Evolutionary conservation across 2,329 filamentous ascomycete species (phyloP).

Genomic region (Phialocephala sp.): DNA sequence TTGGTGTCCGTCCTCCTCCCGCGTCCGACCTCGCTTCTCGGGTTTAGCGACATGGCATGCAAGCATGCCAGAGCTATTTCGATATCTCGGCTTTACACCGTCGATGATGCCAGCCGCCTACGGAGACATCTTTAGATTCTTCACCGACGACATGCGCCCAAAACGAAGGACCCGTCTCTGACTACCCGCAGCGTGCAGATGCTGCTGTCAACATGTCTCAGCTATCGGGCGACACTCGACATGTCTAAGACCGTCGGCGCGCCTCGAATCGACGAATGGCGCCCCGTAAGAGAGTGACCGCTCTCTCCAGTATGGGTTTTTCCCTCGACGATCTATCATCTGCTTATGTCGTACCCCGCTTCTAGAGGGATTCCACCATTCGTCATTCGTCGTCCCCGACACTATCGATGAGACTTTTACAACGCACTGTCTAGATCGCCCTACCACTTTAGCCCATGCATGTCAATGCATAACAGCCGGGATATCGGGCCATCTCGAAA

Average conservation of each 20-base stretch:
- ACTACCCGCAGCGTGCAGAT: background rate
- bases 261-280: background rate
- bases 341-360: conserved; percentile 2
- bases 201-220: background rate
- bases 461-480: background rate
- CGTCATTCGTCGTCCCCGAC: background rate
- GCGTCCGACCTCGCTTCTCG: background rate
- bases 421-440: background rate
- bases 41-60: background rate
- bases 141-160: background rate
- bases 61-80: background rate
- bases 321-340: too few relatives aligned
- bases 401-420: conserved; percentile 4
- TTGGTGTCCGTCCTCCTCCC: too few relatives aligned
- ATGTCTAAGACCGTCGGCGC: background rate
- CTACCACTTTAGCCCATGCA: background rate
- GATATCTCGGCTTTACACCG: background rate
- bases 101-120: background rate
- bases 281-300: too few relatives aligned
- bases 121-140: background rate
- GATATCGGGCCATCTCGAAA: background rate
- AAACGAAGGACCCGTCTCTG: background rate
- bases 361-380: background rate
- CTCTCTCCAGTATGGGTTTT: too few relatives aligned
- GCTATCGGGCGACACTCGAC: background rate